These are phyloP conservation scores for Cucurbita pepo DNA, from an alignment of 306 rosid genomes.

Conservation along the genomic window DNA sequence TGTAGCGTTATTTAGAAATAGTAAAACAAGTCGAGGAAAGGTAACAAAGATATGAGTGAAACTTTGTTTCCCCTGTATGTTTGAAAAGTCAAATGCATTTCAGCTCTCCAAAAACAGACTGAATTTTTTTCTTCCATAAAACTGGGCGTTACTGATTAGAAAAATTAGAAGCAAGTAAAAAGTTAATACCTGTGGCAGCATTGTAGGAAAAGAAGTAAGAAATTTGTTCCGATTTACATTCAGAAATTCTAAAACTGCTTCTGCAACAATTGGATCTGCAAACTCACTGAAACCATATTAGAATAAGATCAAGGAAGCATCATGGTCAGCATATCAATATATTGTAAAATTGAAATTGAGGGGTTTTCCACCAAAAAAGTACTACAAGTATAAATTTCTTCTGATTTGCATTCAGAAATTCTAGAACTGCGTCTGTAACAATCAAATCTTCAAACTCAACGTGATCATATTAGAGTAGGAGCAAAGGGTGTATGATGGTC, in stretches of 20 bases:
- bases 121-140: not conserved
- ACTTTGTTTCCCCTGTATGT: not conserved
- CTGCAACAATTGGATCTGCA: slow-evolving; percentile 81
- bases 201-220: slow-evolving; percentile 50
- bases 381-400: slow-evolving; percentile 35
- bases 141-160: not conserved
- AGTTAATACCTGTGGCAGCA: slow-evolving; percentile 73
- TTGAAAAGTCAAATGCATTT: not conserved
- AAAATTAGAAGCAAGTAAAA: not conserved
- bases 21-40: not conserved
- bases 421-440: slow-evolving; percentile 71
- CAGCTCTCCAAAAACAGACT: not conserved
- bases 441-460: slow-evolving; percentile 82
- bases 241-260: slow-evolving; percentile 68
- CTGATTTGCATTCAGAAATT: slow-evolving; percentile 55
- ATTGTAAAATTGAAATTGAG: not conserved
- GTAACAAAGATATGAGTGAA: not conserved
- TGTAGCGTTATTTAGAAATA: not conserved
- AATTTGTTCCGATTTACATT: slow-evolving; percentile 57
- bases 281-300: slow-evolving; percentile 60
- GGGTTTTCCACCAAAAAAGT: not conserved
- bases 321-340: not conserved
- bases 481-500: not conserved
- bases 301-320: slow-evolving; percentile 7
- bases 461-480: slow-evolving; percentile 20